Evolutionary conservation across 371 early-diverging fungal species (phyloP).

Genomic region (Mucor saturninus): DNA sequence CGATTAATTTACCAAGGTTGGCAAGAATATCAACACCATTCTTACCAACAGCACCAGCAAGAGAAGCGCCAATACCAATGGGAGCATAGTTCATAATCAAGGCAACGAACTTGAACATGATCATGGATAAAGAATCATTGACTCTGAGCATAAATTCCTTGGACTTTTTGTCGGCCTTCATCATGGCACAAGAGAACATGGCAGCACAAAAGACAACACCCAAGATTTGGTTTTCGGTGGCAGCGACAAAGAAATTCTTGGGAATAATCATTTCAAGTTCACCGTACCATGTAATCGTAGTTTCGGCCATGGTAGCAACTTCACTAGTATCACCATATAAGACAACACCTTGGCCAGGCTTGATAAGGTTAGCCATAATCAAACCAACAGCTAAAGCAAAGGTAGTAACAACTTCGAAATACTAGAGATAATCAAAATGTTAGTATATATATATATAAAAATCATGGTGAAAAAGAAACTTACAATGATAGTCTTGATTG

Average conservation of each 20-base stretch:
- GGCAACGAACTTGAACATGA: constrained; percentile 76
- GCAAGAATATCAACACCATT: constrained; percentile 69
- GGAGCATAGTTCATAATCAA: constrained; percentile 80
- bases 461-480: constrained; percentile 6
- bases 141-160: constrained; percentile 63
- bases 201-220: constrained; percentile 71
- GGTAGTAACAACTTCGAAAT: constrained; percentile 71
- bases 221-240: constrained; percentile 57
- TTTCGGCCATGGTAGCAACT: constrained; percentile 31
- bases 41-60: constrained; percentile 70
- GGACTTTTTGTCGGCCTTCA: constrained; percentile 55
- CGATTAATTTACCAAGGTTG: constrained; percentile 73
- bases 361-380: constrained; percentile 66
- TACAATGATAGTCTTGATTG: constrained; percentile 65
- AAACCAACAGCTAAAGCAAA: constrained; percentile 76
- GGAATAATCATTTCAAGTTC: constrained; percentile 65
- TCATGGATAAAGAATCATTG: constrained; percentile 58
- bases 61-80: constrained; percentile 71
- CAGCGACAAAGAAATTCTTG: constrained; percentile 57
- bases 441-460: not conserved
- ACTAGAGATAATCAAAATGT: constrained; percentile 26
- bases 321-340: constrained; percentile 27
- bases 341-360: constrained; percentile 63
- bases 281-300: constrained; percentile 59
- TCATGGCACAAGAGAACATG: constrained; percentile 73